Conservation (phyloP, 108 stramenopile genomes). For the Cylindrotheca closterium region DNA sequence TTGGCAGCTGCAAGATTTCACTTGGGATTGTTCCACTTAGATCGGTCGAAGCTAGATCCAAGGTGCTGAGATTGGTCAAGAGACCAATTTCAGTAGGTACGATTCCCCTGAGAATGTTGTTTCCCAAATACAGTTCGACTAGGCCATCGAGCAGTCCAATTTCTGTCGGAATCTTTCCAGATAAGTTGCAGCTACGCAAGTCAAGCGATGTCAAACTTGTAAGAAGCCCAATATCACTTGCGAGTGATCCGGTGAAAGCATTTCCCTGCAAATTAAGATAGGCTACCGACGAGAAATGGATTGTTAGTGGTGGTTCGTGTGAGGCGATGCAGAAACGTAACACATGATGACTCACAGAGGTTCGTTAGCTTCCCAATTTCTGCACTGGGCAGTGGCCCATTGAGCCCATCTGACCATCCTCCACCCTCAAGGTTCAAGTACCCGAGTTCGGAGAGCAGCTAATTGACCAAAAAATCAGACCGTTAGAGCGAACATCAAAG, state of each 20-base stretch:
- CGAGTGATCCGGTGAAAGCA: conserved; percentile 33
- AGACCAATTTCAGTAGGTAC: conserved; percentile 40
- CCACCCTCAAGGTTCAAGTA: no score
- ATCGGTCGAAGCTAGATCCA: conserved; percentile 12
- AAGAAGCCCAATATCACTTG: conserved; percentile 30
- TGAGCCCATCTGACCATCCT: no score
- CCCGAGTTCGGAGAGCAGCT: no score
- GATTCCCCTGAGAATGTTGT: conserved; percentile 20
- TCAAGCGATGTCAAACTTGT: background rate
- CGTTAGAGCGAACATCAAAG: no score
- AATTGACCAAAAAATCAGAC: no score
- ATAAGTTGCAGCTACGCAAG: conserved; percentile 13
- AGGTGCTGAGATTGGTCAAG: conserved; percentile 23
- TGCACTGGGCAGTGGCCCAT: no score
- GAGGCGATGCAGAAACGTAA: no score
- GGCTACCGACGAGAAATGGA: no score
- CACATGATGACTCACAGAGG: background rate
- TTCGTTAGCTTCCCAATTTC: conserved; percentile 19
- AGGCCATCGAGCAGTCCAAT: conserved; percentile 22
- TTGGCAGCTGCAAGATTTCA: conserved; percentile 52
- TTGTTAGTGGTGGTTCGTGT: no score
- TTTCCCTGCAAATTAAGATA: conserved; percentile 23
- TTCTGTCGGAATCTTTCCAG: conserved; percentile 43
- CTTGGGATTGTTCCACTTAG: conserved; percentile 49
- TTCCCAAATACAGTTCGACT: background rate